Base-by-base conservation (phyloP, 495 filamentous ascomycete species). In the Opeltia flavorubescens region DNA sequence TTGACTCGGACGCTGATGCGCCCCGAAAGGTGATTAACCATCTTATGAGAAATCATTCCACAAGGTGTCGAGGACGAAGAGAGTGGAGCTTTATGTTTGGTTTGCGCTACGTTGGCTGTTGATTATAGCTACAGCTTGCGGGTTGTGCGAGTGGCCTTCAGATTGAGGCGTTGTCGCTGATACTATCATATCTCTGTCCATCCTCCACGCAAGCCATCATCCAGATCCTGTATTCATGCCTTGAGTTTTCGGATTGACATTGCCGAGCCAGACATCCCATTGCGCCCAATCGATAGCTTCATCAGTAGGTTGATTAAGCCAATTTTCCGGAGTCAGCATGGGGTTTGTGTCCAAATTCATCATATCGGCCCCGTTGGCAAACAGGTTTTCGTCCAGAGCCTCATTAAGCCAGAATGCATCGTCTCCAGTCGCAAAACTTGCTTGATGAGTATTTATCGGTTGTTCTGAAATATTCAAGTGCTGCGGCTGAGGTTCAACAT, bases 261-360 rank as follows among this genome's bases (percentile, higher is more conserved):
- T 44, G 41, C 39, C 51, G 46, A 63, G 50, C 59, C 59, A 63
- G 41, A 53, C 43, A 47, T 63, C 60, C 60, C 60, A 63, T 54
- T 63, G 60, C 43, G 49, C 53, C 60, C 60, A 63, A 39, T 15
- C 42, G 44, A 60, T 58, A 17, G 25, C 13, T 43, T 58, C 31
- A 30, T 21, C 26, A 47, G 24, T 34, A 35, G 21, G 45, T 34
- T 28, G 31, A 23, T 51, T 50, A 44, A 47, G 5, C 44, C 43
- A 21, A 17, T 45, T 27, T 20, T 58, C 52, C 45, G 50, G 55
- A 51, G 50, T 46, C 20, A 58, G 30, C 25, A 59, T 54, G 21
- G 47, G 43, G 43, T 62, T 55, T 24, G 50, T 21, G 25, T 62
- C 57, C 27, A 62, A 43, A 25, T 59, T 39, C 46, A 58, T 59